Evolutionary conservation across 768 basidiomycete species (phyloP), one percentile per base, ranked within the genome.

Genomic region (Trametes gibbosa): DNA sequence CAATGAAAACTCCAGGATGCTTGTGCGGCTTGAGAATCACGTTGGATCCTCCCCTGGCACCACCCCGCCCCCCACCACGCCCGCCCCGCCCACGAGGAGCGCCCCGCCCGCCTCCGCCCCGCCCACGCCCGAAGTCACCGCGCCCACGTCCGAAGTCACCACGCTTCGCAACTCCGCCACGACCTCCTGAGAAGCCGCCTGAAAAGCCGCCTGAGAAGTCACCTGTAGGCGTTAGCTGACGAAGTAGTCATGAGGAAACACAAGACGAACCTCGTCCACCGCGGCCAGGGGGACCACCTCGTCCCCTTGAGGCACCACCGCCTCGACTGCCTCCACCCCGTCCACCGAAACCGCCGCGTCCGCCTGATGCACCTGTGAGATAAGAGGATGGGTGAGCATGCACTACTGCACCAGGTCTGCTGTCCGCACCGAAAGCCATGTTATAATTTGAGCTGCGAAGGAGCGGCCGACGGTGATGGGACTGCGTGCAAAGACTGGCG

Each of bases 21-120:
- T 89, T 82, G 79, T 99, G 97, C 0, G 96, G 95, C 73, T 98
- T 95, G 62, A 99, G 79, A 64, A 96, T 85, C 52, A 94, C 93
- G 66, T 90, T 93, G 37, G 93, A 77, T 2, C 93, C 94, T 23
- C 95, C 95, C 64, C 74, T 81, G 3, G 83, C 86, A 12, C 92
- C 92, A 3, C 90, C 86, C 13, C 85, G 73, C 12, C 82, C 86
- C 14, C 82, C 75, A n/a, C 84, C 82, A 24, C 71, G 61, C 46
- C 65, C 66, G 17, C 72, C 69, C 59, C 77, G 73, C 34, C 73
- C 68, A 52, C 73, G 68, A 25, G 61, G 56, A 43, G 58, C 63
- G 53, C 69, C 65, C 17, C 73, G 68, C 23, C 73, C 73, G 37
- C 74, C 61, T 40, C 73, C 75, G 46, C 5, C 29, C 5, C n/a